Evolutionary conservation across 2,329 filamentous ascomycete genomes (phyloP).

Genomic region (Fusarium verrucosum): DNA sequence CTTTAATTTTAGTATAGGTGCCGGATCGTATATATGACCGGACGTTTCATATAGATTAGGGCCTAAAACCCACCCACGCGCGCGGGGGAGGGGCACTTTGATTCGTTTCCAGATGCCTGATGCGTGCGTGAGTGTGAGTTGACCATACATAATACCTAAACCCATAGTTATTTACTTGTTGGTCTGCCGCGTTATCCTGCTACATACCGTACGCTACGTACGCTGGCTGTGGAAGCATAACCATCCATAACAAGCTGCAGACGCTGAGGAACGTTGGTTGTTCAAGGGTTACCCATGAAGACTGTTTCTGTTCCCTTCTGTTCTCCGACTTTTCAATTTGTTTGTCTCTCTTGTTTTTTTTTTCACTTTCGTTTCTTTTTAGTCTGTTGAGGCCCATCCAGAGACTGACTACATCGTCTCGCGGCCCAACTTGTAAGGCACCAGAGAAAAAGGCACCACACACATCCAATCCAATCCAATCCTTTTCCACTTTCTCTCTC

Average conservation of each 20-base stretch:
- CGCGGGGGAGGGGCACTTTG: slow-evolving; percentile 43
- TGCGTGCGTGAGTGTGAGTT: slow-evolving; percentile 39
- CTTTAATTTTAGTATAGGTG: too few species aligned
- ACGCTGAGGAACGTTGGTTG: slow-evolving; percentile 29
- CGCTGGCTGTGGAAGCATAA: neutral
- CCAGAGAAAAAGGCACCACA: slow-evolving; percentile 13
- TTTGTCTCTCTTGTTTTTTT: neutral
- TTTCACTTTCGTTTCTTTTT: slow-evolving; percentile 1
- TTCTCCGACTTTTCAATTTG: slow-evolving; percentile 4
- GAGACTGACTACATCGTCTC: slow-evolving; percentile 18
- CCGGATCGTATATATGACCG: too few species aligned
- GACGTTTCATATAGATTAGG: too few species aligned
- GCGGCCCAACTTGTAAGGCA: slow-evolving; percentile 45
- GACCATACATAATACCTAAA: slow-evolving; percentile 36
- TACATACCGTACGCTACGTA: too few species aligned
- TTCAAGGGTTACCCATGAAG: slow-evolving; percentile 3
- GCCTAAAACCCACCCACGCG: slow-evolving; percentile 39
- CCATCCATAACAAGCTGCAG: slow-evolving; percentile 8
- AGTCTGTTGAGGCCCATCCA: slow-evolving; percentile 15
- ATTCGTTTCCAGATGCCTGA: slow-evolving; percentile 40
- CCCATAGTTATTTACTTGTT: too few species aligned
- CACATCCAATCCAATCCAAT: slow-evolving; percentile 20
- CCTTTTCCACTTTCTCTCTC: slow-evolving; percentile 32
- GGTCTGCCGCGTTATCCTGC: slow-evolving; percentile 42
- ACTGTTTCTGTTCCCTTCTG: slow-evolving; percentile 13